These are phyloP conservation scores for Grifola frondosa DNA, from an alignment of 1,284 basidiomycete species.

Conservation along the genomic window DNA sequence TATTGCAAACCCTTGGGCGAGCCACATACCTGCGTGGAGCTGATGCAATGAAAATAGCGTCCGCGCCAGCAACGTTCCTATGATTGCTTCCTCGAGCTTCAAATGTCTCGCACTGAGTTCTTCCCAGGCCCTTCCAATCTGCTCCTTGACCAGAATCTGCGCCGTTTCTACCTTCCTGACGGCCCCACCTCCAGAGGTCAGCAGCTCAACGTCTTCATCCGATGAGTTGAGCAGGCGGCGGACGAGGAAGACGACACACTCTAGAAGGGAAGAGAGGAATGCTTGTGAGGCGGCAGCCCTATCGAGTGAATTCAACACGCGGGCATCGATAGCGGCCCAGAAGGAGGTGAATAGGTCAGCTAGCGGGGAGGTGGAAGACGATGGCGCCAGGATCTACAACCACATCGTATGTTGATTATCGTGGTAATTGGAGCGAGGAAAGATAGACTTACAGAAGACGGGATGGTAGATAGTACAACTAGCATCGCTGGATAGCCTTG, in stretches of 20 bases:
- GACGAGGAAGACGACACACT: conserved; percentile 64
- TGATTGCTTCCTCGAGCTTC: conserved; percentile 45
- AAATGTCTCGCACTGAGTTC: conserved; percentile 43
- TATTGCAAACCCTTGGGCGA: background rate
- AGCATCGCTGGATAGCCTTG: conserved; percentile 79
- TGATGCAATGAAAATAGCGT: conserved; percentile 42
- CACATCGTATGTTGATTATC: conserved; percentile 15
- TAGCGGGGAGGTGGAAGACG: conserved; percentile 28
- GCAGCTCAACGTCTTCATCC: conserved; percentile 14
- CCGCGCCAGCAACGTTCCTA: conserved; percentile 45
- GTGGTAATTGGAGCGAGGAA: conserved; percentile 3
- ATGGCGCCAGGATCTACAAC: conserved; percentile 15
- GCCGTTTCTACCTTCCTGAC: conserved; percentile 16
- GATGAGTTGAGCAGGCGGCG: conserved; percentile 36
- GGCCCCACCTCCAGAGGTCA: conserved; percentile 7
- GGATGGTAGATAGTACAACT: conserved; percentile 78
- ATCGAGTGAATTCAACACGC: conserved; percentile 56
- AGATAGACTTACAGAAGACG: conserved; percentile 49
- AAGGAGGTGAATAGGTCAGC: conserved; percentile 67
- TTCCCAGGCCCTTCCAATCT: conserved; percentile 50
- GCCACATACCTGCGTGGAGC: conserved; percentile 42
- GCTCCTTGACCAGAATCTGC: conserved; percentile 40
- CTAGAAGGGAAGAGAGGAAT: conserved; percentile 68
- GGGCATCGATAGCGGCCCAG: conserved; percentile 74
- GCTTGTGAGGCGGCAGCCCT: conserved; percentile 52